Evolutionary conservation across 108 stramenopile genomes (phyloP), one percentile per base, ranked within the genome.

Genomic region (Cylindrotheca closterium): DNA sequence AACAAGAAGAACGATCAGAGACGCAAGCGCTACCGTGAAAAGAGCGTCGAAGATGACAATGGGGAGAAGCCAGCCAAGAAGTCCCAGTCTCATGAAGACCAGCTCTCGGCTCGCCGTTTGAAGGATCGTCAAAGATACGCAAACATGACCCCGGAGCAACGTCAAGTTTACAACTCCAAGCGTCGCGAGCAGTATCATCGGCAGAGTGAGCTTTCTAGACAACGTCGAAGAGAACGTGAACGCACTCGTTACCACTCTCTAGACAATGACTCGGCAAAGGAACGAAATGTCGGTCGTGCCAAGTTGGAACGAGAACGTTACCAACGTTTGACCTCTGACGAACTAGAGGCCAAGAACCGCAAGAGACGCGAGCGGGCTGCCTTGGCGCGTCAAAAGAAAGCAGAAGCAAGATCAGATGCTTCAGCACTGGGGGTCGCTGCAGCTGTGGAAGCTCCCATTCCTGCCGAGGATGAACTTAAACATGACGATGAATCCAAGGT

Each of bases 91-190:
- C 81, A 85, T 29, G 84, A 82, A 60, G 79, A 82, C 47, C 80
- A 82, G 32, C 70, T 92, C 47, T 86, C 83, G 21, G 61, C 85
- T 19, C 82, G 91, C 19, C 84, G 91, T 22, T 46, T 73, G 52
- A 92, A 92, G 68, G 91, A 92, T 67, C 87, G 91, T 29, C 71
- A 81, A 51, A 84, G 91, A 23, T 92, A 92, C 49, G 84, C 91
- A 8, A 58, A 60, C 67, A 92, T 92, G 91, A 83, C 86, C 2
- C 71, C 80, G n/a, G 82, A 81, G 31, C 84, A 85, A 30, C 91
- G 91, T 30, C 77, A 82, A 17, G 80, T 71, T 8, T 92, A 92
- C 84, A 92, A 92, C 58, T 71, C 79, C 22, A 88, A 92, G 66
- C 83, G 91, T 27, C 83, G 91, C 12, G 91, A 89, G 29, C 80